Conservation (phyloP, 2,329 filamentous ascomycete species). For the Clonostachys rosea region DNA sequence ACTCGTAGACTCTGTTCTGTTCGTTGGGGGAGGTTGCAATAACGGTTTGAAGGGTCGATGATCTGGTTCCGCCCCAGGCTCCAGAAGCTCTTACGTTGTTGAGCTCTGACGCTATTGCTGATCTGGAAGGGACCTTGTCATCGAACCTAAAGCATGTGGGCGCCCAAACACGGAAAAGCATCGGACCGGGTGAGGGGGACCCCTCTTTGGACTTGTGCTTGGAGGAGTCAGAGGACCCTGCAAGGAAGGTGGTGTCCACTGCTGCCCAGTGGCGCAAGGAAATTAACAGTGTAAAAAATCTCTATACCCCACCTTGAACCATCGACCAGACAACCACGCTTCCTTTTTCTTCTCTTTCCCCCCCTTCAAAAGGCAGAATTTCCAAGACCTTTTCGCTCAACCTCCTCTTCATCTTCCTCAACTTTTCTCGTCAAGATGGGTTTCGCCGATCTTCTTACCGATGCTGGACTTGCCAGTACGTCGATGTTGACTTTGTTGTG, state of each 20-base stretch:
- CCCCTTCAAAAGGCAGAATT: slow-evolving; percentile 18
- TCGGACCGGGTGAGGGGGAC: no score
- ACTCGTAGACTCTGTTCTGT: background rate
- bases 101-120: background rate
- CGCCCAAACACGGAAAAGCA: background rate
- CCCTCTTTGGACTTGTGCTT: no score
- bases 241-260: no score
- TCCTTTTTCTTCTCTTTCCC: slow-evolving; percentile 19
- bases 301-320: slow-evolving; percentile 31
- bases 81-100: slow-evolving; percentile 32
- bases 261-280: background rate
- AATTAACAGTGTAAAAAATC: slow-evolving; percentile 23
- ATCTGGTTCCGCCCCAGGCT: slow-evolving; percentile 17
- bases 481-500: slow-evolving; percentile 14
- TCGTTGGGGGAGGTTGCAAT: no score
- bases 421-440: slow-evolving; percentile 49
- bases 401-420: slow-evolving; percentile 5
- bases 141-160: background rate
- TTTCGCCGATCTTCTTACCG: slow-evolving; percentile 64
- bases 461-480: slow-evolving; percentile 52
- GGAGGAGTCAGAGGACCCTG: no score
- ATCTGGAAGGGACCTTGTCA: background rate
- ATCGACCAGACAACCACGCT: slow-evolving; percentile 26
- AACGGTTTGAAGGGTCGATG: background rate
- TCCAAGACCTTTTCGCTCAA: slow-evolving; percentile 2